These are phyloP conservation scores for Kingdonia uniflora DNA, from an alignment of 164 flowering plant species.

Conservation along the genomic window DNA sequence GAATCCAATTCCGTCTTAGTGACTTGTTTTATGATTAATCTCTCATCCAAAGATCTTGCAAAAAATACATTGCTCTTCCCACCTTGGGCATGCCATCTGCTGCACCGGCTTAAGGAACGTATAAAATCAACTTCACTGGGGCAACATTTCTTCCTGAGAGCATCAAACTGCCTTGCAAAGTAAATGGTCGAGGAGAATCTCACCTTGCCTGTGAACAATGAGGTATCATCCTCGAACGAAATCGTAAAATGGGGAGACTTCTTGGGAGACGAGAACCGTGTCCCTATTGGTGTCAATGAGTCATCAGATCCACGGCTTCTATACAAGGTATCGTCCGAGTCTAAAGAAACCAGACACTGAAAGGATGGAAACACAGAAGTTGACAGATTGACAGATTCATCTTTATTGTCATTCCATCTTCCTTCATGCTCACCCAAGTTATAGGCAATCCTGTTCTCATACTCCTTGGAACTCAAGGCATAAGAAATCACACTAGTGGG, in stretches of 20 bases:
- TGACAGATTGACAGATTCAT: conserved; percentile 10
- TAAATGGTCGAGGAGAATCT: conserved; percentile 66
- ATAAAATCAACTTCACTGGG: conserved; percentile 60
- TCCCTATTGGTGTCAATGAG: conserved; percentile 28
- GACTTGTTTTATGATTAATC: conserved; percentile 73
- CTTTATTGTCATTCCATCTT: conserved; percentile 22
- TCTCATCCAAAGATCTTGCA: conserved; percentile 74
- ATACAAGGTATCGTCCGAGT: conserved; percentile 41
- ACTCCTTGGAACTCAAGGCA: conserved; percentile 75
- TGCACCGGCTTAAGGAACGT: conserved; percentile 68
- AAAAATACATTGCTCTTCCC: conserved; percentile 87
- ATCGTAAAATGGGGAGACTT: conserved; percentile 58
- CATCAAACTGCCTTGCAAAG: conserved; percentile 72
- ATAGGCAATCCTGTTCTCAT: conserved; percentile 52
- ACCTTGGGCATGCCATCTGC: conserved; percentile 75
- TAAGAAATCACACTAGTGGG: conserved; percentile 86
- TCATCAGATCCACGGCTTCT: conserved; percentile 68
- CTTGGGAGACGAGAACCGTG: conserved; percentile 38
- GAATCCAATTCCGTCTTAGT: conserved; percentile 78
- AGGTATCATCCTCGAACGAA: conserved; percentile 53
- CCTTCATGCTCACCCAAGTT: conserved; percentile 30
- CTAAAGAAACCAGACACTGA: conserved; percentile 58
- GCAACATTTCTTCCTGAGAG: conserved; percentile 64
- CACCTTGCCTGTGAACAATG: conserved; percentile 37
- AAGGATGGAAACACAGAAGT: conserved; percentile 34